Conservation (phyloP, 345 rosid species). For the Ailanthus altissimus region DNA sequence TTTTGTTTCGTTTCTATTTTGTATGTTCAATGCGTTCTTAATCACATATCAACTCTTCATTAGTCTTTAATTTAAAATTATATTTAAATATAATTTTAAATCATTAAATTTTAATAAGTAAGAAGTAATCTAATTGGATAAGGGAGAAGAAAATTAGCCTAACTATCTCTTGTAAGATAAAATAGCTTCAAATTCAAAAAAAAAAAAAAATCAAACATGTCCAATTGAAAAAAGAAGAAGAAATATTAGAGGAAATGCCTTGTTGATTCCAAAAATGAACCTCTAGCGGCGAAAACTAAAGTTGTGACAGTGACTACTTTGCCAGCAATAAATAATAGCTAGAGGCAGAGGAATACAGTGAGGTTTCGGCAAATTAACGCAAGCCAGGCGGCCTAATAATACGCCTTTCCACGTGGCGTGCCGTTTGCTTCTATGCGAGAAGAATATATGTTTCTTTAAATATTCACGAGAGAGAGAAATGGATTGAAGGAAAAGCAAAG, state of each 20-base stretch:
- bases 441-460: neutral
- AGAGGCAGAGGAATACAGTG: no score
- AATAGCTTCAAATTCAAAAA: neutral
- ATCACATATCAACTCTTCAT: no score
- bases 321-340: no score
- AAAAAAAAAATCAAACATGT: neutral
- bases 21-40: no score
- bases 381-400: constrained; percentile 3
- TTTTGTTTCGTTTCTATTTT: no score
- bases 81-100: no score
- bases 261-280: neutral
- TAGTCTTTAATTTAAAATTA: no score
- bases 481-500: constrained; percentile 32
- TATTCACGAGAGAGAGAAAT: neutral
- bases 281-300: neutral
- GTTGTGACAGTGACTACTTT: neutral
- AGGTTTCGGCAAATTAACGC: constrained; percentile 13
- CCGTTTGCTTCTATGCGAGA: constrained; percentile 4
- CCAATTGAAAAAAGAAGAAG: no score
- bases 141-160: neutral
- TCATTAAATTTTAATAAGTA: no score
- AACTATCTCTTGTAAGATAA: neutral
- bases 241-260: neutral
- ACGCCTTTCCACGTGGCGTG: constrained; percentile 10
- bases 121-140: constrained; percentile 7